These are phyloP conservation scores for Cornus suecica DNA, from an alignment of 148 eudicot species.

Conservation along the genomic window DNA sequence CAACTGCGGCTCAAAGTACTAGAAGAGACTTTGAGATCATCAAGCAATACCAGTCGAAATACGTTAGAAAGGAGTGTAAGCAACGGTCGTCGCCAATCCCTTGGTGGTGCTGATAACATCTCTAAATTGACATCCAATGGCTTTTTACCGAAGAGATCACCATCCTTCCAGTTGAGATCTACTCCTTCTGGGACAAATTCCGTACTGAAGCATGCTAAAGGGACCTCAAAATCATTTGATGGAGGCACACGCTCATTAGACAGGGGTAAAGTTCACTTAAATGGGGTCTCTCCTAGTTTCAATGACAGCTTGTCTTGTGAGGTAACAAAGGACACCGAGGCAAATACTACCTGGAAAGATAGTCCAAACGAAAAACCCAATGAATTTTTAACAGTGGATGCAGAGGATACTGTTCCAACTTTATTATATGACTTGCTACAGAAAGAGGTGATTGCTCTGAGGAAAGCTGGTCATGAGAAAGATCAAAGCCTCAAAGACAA, in stretches of 20 bases:
- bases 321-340: constrained; percentile 53
- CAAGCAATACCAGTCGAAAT: constrained; percentile 37
- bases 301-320: constrained; percentile 50
- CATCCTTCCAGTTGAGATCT: constrained; percentile 63
- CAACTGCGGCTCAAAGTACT: constrained; percentile 61
- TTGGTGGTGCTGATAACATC: constrained; percentile 66
- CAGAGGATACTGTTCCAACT: constrained; percentile 81
- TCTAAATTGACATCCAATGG: constrained; percentile 61
- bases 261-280: constrained; percentile 62
- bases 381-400: constrained; percentile 47
- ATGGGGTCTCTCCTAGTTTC: constrained; percentile 58
- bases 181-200: constrained; percentile 50
- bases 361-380: constrained; percentile 62
- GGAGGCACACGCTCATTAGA: constrained; percentile 81
- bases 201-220: constrained; percentile 73
- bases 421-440: constrained; percentile 84
- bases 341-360: constrained; percentile 46
- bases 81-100: constrained; percentile 66
- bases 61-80: constrained; percentile 41
- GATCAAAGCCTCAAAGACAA: constrained; percentile 98
- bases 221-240: constrained; percentile 70
- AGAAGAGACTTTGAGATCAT: constrained; percentile 61
- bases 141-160: constrained; percentile 67
- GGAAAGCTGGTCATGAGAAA: constrained; percentile 89
- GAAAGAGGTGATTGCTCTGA: constrained; percentile 83